A percentile compares a stretch with the other conserved stretches of the same genome.
Evolutionary conservation across 805 yeast genomes (phyloP).

Genomic region (Wickerhamiella dianesei): DNA sequence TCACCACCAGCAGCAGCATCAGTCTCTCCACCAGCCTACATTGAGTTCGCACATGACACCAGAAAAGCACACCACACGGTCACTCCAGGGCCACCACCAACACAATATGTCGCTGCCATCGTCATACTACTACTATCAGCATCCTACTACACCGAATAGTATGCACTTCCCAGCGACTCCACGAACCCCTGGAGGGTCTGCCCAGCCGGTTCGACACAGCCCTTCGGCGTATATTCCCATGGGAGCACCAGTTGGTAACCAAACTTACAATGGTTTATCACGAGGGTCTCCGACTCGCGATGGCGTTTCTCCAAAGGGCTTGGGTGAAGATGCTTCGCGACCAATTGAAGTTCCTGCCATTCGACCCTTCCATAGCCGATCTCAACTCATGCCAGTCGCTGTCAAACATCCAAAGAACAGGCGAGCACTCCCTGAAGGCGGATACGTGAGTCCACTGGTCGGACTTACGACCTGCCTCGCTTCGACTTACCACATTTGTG

Average conservation of each 20-base stretch:
- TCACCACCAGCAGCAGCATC: constrained; percentile 9
- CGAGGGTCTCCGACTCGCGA: not conserved
- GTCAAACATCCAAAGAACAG: constrained; percentile 23
- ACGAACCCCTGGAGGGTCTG: constrained; percentile 3
- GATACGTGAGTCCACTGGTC: constrained; percentile 44
- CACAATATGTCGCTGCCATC: constrained; percentile 1
- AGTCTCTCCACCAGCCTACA: not conserved
- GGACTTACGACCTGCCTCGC: constrained; percentile 69
- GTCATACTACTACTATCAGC: not conserved
- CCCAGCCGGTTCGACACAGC: constrained; percentile 3
- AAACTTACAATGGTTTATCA: constrained; percentile 4
- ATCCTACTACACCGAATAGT: constrained; percentile 20
- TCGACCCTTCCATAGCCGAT: constrained; percentile 10
- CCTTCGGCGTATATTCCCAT: constrained; percentile 7
- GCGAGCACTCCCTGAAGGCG: constrained; percentile 28
- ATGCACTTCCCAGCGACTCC: constrained; percentile 15
- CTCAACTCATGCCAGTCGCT: constrained; percentile 24
- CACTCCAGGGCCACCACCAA: not conserved
- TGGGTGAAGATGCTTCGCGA: not conserved
- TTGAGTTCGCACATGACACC: not conserved
- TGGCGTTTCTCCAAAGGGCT: not conserved
- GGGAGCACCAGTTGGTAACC: constrained; percentile 12
- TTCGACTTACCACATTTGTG: constrained; percentile 72
- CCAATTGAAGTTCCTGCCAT: constrained; percentile 1
- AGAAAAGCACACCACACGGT: not conserved